phyloP scores from a whole-genome alignment of 495 filamentous ascomycete genomes.

The Trichoderma reesei region DNA sequence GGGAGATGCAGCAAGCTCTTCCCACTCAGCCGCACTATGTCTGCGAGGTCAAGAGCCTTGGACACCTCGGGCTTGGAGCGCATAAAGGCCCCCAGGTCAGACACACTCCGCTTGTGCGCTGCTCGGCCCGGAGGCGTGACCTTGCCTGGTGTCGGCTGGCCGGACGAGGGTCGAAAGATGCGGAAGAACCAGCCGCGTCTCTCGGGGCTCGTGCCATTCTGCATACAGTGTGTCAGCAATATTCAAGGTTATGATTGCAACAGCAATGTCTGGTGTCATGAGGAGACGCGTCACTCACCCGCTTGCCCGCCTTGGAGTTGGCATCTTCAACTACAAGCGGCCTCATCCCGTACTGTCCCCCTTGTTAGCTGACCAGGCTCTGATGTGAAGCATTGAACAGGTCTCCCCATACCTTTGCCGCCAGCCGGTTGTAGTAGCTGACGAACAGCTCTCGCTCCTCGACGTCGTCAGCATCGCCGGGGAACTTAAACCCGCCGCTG shows the following conservation, averaged over 20 bases:
- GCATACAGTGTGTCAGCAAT: neutral
- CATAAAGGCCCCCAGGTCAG: conserved; percentile 41
- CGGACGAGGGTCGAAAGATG: neutral
- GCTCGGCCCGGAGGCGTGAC: neutral
- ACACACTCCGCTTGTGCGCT: conserved; percentile 28
- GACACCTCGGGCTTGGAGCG: conserved; percentile 44
- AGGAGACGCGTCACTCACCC: neutral
- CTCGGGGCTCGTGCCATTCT: neutral
- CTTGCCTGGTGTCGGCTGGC: neutral
- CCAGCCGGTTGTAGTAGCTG: conserved; percentile 46
- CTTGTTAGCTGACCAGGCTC: conserved; percentile 11
- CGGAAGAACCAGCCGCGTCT: neutral
- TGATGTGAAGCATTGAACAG: neutral
- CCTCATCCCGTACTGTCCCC: conserved; percentile 31
- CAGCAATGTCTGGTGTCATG: no score
- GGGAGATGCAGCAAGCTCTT: conserved; percentile 60
- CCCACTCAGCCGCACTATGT: conserved; percentile 62
- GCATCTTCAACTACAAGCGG: conserved; percentile 22
- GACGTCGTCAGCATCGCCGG: conserved; percentile 31
- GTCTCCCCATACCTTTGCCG: conserved; percentile 30
- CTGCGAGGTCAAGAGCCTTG: conserved; percentile 52
- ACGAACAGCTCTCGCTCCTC: conserved; percentile 34
- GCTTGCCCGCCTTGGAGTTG: neutral
- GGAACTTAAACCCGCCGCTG: conserved; percentile 23
- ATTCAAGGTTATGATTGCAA: no score